Conservation (phyloP, 305 asterid species). For the Solanum chacoense region DNA sequence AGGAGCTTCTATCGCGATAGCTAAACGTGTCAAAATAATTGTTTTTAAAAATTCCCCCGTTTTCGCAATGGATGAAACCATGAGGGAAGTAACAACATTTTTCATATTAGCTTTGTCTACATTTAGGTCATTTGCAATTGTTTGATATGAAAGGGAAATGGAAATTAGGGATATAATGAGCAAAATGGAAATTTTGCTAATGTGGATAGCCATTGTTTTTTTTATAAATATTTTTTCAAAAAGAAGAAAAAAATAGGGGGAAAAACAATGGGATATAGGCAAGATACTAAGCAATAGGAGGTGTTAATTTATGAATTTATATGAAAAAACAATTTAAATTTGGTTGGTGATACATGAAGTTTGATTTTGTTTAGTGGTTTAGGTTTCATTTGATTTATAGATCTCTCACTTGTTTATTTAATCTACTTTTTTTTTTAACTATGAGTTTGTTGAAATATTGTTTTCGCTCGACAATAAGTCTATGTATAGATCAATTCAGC, state of each 20-base stretch:
- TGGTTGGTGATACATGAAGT: background rate
- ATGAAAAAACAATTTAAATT: background rate
- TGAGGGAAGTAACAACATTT: constrained; percentile 9
- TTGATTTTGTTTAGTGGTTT: background rate
- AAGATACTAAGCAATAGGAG: background rate
- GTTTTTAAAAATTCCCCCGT: constrained; percentile 12
- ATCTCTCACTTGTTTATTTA: background rate
- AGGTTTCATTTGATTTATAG: background rate
- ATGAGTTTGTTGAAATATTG: background rate
- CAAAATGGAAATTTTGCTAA: background rate
- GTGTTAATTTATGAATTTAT: background rate
- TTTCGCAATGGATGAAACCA: constrained; percentile 19
- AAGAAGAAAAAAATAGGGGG: background rate
- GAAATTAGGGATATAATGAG: background rate
- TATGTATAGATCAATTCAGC: background rate
- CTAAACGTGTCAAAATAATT: constrained; percentile 12
- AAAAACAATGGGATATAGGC: background rate
- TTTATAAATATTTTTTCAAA: background rate
- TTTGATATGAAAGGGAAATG: background rate
- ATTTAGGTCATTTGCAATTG: background rate
- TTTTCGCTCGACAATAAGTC: background rate
- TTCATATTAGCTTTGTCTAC: background rate
- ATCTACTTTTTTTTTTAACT: background rate
- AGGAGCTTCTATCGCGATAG: background rate
- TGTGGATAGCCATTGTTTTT: background rate